Evolutionary conservation across 2,329 filamentous ascomycete genomes (phyloP), one percentile per base, ranked within the genome.

Genomic region (Spiromastix sp.): DNA sequence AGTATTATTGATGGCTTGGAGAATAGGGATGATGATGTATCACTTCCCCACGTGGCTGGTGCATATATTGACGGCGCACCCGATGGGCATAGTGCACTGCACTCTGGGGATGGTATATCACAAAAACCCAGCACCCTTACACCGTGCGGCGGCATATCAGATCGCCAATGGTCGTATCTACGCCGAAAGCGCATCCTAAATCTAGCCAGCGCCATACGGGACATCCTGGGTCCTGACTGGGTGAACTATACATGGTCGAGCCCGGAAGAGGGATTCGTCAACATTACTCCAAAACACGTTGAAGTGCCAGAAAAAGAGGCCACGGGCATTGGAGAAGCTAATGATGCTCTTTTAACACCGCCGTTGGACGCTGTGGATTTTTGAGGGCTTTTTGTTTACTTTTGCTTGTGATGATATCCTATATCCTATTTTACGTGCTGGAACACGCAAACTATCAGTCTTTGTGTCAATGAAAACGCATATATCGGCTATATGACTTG

Each of bases 1-100:
- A 64, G 60, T 48, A 63, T 71, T 18, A 43, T 72, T 8, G 65
- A 70, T 26, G 66, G 66, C 2, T 43, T 71, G 8, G 60, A 65
- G 39, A 57, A 62, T 21, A 52, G 53, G 35, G 45, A 53, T 25
- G 52, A 59, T 8, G 50, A 53, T n/a, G 41, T 11, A 25, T 10
- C 2, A 4, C 5, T 25, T 12, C 12, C 8, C 3, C 11, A 27
- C 3, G 32, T 13, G 15, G 22, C 12, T 4, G 16, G 12, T 16
- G 19, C 9, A 8, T n/a, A 18, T 4, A 7, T 24, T 25, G 52
- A 59, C 6, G 49, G 52, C 11, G 17, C 8, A 8, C n/a, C 25
- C 4, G 15, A n/a, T 9, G 11, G 10, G n/a, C 15, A 15, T 11
- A 21, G 25, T 17, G 20, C 11, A 17, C n/a, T 5, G 3, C 15